Percentiles rank a stretch among this genome's conserved stretches.
These are phyloP conservation scores for Umbellularia californica DNA, from an alignment of 164 flowering plant genomes.

Conservation along the genomic window DNA sequence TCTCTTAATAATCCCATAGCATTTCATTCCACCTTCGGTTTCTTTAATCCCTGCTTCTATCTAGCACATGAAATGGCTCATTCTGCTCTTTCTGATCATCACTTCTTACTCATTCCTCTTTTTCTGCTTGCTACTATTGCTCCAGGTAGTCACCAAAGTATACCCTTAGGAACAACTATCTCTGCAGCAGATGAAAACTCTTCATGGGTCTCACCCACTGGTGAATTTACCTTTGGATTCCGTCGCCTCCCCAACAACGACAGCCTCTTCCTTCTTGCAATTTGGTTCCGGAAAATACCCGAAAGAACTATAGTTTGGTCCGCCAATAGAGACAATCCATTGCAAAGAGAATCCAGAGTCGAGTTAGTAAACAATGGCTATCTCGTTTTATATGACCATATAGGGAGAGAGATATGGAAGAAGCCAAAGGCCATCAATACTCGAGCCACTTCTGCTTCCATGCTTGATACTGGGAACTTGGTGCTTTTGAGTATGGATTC, in stretches of 20 bases:
- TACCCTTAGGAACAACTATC: too few species aligned
- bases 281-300: constrained; percentile 33
- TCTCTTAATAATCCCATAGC: too few species aligned
- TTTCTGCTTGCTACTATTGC: background rate
- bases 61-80: too few species aligned
- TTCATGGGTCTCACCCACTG: constrained; percentile 31
- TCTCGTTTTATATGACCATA: constrained; percentile 21
- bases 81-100: too few species aligned
- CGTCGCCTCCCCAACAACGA: background rate
- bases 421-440: background rate
- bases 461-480: constrained; percentile 44
- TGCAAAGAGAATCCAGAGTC: constrained; percentile 26
- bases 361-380: constrained; percentile 15
- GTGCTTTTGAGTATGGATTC: constrained; percentile 14
- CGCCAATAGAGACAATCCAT: constrained; percentile 14
- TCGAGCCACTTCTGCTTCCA: constrained; percentile 25
- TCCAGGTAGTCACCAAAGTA: too few species aligned
- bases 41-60: too few species aligned
- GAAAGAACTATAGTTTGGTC: constrained; percentile 38
- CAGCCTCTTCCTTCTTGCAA: constrained; percentile 20
- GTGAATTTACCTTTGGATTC: constrained; percentile 38
- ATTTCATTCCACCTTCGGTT: too few species aligned
- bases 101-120: too few species aligned
- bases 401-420: constrained; percentile 6
- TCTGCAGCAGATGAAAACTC: too few species aligned